These are phyloP conservation scores for Salix purpurea DNA, from an alignment of 345 rosid genomes.

Conservation along the genomic window DNA sequence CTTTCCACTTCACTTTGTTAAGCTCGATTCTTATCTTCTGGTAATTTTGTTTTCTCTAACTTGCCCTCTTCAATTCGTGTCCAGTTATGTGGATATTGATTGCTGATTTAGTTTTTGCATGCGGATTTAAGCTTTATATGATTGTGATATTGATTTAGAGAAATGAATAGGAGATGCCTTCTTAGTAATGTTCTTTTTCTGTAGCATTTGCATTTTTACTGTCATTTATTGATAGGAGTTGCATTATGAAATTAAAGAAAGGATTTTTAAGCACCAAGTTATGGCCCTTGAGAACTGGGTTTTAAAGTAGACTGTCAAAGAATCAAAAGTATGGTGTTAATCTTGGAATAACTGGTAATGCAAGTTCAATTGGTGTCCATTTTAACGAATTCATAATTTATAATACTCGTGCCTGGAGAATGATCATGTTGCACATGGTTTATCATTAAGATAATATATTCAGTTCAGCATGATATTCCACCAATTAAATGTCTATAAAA, in stretches of 20 bases:
- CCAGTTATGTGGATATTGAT: background rate
- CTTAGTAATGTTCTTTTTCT: background rate
- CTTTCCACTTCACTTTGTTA: slow-evolving; percentile 12
- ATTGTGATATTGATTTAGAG: background rate
- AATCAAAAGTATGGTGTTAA: background rate
- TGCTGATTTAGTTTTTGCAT: background rate
- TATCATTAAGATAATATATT: background rate
- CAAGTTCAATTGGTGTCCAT: background rate
- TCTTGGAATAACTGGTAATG: background rate
- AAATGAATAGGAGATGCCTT: background rate
- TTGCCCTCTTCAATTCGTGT: background rate
- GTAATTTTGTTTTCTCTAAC: slow-evolving; percentile 4
- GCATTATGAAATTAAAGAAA: background rate
- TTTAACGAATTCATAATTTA: background rate
- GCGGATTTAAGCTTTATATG: background rate
- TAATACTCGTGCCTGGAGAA: background rate
- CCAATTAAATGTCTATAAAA: background rate
- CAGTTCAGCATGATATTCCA: background rate
- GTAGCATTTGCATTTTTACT: background rate
- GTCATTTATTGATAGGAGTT: background rate
- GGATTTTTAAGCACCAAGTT: background rate
- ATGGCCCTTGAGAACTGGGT: background rate
- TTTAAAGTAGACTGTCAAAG: background rate
- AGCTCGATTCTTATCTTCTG: slow-evolving; percentile 4
- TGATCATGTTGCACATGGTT: background rate